A percentile compares a stretch with the other conserved stretches of the same genome.
These are phyloP conservation scores for Kappamyces sp. DNA, from an alignment of 192 early-diverging fungal species.

Conservation along the genomic window DNA sequence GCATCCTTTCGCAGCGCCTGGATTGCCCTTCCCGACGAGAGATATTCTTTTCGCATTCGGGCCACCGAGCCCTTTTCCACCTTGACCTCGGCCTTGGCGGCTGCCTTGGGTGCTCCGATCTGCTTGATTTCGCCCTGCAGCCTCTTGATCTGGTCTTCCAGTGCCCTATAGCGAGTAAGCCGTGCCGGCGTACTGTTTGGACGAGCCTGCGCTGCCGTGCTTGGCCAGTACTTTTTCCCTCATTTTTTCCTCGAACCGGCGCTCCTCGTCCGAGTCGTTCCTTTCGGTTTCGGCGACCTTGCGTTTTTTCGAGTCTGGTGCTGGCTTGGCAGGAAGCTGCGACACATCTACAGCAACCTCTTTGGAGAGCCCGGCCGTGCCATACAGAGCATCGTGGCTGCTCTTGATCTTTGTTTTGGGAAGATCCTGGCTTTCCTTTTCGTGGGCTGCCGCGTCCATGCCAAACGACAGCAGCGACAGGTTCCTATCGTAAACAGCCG, in stretches of 20 bases:
- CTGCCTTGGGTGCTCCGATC: slow-evolving; percentile 37
- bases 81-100: slow-evolving; percentile 22
- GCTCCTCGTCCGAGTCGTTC: slow-evolving; percentile 21
- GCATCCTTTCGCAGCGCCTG: slow-evolving; percentile 20
- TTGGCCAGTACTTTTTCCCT: slow-evolving; percentile 27
- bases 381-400: slow-evolving; percentile 67
- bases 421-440: slow-evolving; percentile 6
- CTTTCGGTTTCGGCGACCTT: background rate
- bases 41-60: slow-evolving; percentile 20
- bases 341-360: slow-evolving; percentile 15
- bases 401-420: slow-evolving; percentile 52
- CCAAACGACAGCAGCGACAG: slow-evolving; percentile 84
- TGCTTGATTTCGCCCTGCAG: slow-evolving; percentile 60
- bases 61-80: slow-evolving; percentile 27
- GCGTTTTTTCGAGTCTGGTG: too few relatives aligned
- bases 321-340: background rate
- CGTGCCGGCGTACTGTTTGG: slow-evolving; percentile 12
- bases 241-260: slow-evolving; percentile 42
- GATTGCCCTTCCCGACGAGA: slow-evolving; percentile 21
- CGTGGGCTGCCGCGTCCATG: background rate
- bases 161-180: background rate
- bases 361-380: slow-evolving; percentile 32
- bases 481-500: slow-evolving; percentile 39
- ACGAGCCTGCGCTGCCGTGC: slow-evolving; percentile 18
- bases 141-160: slow-evolving; percentile 56